Conservation (phyloP, 306 rosid genomes). For the Pueraria montana region DNA sequence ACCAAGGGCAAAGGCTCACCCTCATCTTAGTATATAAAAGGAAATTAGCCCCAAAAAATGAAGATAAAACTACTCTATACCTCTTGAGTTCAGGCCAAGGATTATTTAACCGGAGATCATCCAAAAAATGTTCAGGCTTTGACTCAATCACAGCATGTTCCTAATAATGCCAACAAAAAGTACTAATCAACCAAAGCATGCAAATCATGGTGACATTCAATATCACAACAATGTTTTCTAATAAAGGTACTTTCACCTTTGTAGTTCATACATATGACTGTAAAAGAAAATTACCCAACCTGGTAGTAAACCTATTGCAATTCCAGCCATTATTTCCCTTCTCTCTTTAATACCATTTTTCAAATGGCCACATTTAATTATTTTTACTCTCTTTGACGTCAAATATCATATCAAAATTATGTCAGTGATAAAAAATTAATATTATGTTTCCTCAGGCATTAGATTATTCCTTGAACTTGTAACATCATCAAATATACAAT, state of each 20-base stretch:
- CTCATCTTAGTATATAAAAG: not conserved
- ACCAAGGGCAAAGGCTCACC: not conserved
- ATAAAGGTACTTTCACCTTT: slow-evolving; percentile 32
- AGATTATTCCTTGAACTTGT: slow-evolving; percentile 29
- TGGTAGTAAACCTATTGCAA: slow-evolving; percentile 38
- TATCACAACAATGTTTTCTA: slow-evolving; percentile 7
- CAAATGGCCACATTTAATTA: slow-evolving; percentile 16
- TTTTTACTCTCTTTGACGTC: slow-evolving; percentile 19
- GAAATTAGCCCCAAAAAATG: slow-evolving; percentile 9
- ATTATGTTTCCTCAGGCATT: slow-evolving; percentile 13
- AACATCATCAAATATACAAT: slow-evolving; percentile 20
- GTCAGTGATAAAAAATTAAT: slow-evolving; percentile 28
- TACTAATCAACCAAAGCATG: slow-evolving; percentile 40
- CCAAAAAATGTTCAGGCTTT: slow-evolving; percentile 97
- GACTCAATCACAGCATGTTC: slow-evolving; percentile 96
- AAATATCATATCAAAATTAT: slow-evolving; percentile 24
- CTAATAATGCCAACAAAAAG: slow-evolving; percentile 59
- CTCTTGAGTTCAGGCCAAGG: slow-evolving; percentile 97
- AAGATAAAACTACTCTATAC: slow-evolving; percentile 54
- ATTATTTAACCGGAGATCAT: slow-evolving; percentile 95
- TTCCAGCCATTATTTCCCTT: slow-evolving; percentile 33
- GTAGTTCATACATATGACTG: slow-evolving; percentile 27
- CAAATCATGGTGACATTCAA: slow-evolving; percentile 31
- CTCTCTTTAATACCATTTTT: slow-evolving; percentile 28
- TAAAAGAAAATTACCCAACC: slow-evolving; percentile 15